A percentile compares a stretch with the other conserved stretches of the same genome.
Evolutionary conservation across 352 stramenopile species (phyloP).

Genomic region (Phytophthora cryptogea): DNA sequence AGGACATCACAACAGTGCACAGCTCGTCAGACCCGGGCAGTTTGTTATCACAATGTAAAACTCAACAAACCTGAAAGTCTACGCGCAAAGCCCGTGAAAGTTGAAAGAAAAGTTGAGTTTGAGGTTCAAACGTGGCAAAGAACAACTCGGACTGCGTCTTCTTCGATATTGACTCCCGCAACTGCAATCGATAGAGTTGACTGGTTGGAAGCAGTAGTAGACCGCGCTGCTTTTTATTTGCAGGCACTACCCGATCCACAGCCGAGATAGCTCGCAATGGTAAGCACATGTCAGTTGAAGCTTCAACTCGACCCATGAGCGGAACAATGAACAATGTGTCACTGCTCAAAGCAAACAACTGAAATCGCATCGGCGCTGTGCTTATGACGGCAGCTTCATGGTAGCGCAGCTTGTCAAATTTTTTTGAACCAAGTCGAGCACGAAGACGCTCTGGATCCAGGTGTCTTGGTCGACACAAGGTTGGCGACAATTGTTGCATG

Average conservation of each 20-base stretch:
- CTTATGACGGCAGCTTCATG: slow-evolving; percentile 63
- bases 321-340: slow-evolving; percentile 55
- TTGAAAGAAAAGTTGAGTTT: slow-evolving; percentile 63
- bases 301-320: slow-evolving; percentile 31
- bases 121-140: slow-evolving; percentile 67
- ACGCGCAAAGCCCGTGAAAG: slow-evolving; percentile 40
- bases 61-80: slow-evolving; percentile 49
- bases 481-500: slow-evolving; percentile 41
- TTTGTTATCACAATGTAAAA: background rate
- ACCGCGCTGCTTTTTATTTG: slow-evolving; percentile 38
- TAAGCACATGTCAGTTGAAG: slow-evolving; percentile 26
- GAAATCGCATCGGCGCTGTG: slow-evolving; percentile 34
- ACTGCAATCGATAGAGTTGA: slow-evolving; percentile 56
- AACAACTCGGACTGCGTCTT: slow-evolving; percentile 34
- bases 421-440: slow-evolving; percentile 26
- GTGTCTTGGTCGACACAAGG: slow-evolving; percentile 56
- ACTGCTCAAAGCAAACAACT: slow-evolving; percentile 54
- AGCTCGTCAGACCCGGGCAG: slow-evolving; percentile 4
- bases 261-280: slow-evolving; percentile 28
- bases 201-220: slow-evolving; percentile 52
- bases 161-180: slow-evolving; percentile 13
- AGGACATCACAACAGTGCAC: slow-evolving; percentile 4
- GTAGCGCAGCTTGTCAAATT: slow-evolving; percentile 49
- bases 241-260: slow-evolving; percentile 47
- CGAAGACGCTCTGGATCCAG: slow-evolving; percentile 63